These are phyloP conservation scores for Saturnispora saitoi DNA, from an alignment of 805 yeast species.

Conservation along the genomic window DNA sequence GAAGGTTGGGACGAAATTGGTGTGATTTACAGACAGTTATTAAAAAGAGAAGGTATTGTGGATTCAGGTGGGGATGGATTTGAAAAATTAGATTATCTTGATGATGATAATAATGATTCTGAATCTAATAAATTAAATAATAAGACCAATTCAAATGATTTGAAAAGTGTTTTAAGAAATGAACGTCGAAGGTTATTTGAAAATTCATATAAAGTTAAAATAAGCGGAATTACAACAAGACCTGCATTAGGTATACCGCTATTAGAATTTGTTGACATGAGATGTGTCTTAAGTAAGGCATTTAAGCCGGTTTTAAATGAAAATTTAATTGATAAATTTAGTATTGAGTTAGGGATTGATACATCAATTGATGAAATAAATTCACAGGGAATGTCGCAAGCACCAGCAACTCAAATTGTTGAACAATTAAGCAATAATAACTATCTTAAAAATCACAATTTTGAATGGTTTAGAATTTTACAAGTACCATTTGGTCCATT, in stretches of 20 bases:
- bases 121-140: conserved; percentile 15
- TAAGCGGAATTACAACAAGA: conserved; percentile 27
- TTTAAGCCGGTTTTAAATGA: conserved; percentile 33
- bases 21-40: conserved; percentile 24
- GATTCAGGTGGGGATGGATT: conserved; percentile 14
- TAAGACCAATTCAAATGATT: conserved; percentile 12
- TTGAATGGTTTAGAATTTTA: conserved; percentile 24
- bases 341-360: conserved; percentile 28
- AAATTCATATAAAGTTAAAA: conserved; percentile 25
- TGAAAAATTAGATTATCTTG: conserved; percentile 14
- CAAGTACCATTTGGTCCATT: conserved; percentile 26
- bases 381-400: not conserved
- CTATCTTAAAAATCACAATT: conserved; percentile 26
- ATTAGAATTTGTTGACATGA: conserved; percentile 42
- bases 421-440: conserved; percentile 23
- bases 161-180: conserved; percentile 18
- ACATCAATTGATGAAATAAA: conserved; percentile 10
- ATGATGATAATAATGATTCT: conserved; percentile 8
- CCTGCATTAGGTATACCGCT: conserved; percentile 52
- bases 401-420: conserved; percentile 13
- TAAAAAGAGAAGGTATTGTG: conserved; percentile 13
- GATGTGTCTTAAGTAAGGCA: conserved; percentile 39
- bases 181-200: conserved; percentile 26
- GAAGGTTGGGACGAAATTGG: conserved; percentile 61
- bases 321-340: conserved; percentile 28